phyloP scores from a whole-genome alignment of 768 basidiomycete species.

The Naganishia vaughanmartiniae region DNA sequence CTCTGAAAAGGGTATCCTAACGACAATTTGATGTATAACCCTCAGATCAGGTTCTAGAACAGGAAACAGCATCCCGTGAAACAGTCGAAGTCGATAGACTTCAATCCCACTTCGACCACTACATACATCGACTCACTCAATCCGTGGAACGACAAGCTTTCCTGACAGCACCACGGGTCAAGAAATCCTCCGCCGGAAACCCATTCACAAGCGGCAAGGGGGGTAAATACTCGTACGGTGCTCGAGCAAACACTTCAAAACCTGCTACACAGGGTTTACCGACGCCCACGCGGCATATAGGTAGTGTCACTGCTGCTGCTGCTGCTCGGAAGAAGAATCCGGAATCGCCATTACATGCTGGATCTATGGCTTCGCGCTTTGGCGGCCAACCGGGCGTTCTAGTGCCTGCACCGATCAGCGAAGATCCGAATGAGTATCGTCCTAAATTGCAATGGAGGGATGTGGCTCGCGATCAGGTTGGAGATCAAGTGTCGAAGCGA shows the following conservation, averaged over 20 bases:
- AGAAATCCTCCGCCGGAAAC: conserved; percentile 10
- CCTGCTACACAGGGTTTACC: neutral
- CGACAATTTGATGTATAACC: neutral
- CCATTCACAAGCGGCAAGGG: neutral
- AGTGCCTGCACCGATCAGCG: conserved; percentile 21
- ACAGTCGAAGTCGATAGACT: conserved; percentile 82
- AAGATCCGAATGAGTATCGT: conserved; percentile 22
- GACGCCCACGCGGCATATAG: neutral
- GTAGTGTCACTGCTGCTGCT: conserved; percentile 9
- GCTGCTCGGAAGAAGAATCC: conserved; percentile 21
- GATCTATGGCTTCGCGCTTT: neutral
- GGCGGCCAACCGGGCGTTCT: neutral
- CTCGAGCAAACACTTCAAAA: neutral
- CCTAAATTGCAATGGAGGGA: conserved; percentile 9
- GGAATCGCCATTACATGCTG: neutral
- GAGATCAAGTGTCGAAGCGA: neutral
- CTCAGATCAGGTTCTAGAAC: conserved; percentile 28
- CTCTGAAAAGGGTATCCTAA: neutral
- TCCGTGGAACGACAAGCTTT: conserved; percentile 33
- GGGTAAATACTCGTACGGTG: neutral
- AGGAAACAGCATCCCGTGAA: conserved; percentile 18
- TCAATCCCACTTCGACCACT: conserved; percentile 95
- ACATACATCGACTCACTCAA: conserved; percentile 61
- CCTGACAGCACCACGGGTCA: conserved; percentile 31
- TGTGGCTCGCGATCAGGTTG: neutral